Base-by-base conservation (phyloP, 2,329 filamentous ascomycete species). In the Chrysoporthe deuterocubensis region DNA sequence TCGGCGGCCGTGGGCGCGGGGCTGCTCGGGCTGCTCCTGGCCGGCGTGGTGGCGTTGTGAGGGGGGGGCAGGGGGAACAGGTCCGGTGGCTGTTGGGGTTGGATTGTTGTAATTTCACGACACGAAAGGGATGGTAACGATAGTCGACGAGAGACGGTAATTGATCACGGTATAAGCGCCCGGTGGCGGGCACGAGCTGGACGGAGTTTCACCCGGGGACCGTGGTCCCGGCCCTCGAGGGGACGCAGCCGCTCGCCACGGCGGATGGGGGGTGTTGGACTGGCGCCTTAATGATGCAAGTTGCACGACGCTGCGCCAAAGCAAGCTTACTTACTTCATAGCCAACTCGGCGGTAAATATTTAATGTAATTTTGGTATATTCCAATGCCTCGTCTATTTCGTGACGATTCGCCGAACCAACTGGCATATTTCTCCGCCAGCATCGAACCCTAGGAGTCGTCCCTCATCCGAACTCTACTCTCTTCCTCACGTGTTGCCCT, bases 41-140 rank as follows among this genome's bases (percentile, higher is more conserved):
- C 65, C 58, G 62, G 52, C 16, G 43, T 69, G 59, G 61, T 32
- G 32, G 67, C 65, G 11, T 34, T 69, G 48, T 67, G 54, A 52
- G 56, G 26, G 26, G 26, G 26, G 1, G 26, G 26, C 26, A 26
- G 5, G 2, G n/a, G 34, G 43, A 3, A 1, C 6, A 42, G 21
- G 32, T 1, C 40, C 40, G 9, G 9, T 42, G 5, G 9, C 32
- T 4, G 26, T 26, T 26, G 26, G 4, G 56, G 18, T 3, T 44
- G 37, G 32, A 8, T 44, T 16, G 21, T 54, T 54, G 13, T 54
- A 26, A 26, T 26, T 26, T 14, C 2, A 4, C 26, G 37, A n/a
- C 34, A 40, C 9, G 21, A 57, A 7, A n/a, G 54, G 6, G 14
- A 26, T 42, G 57, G 40, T 59, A 57, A 34, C 34, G 32, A n/a